Evolutionary conservation across 495 filamentous ascomycete species (phyloP).

Genomic region (Parachaetomium inaequale): DNA sequence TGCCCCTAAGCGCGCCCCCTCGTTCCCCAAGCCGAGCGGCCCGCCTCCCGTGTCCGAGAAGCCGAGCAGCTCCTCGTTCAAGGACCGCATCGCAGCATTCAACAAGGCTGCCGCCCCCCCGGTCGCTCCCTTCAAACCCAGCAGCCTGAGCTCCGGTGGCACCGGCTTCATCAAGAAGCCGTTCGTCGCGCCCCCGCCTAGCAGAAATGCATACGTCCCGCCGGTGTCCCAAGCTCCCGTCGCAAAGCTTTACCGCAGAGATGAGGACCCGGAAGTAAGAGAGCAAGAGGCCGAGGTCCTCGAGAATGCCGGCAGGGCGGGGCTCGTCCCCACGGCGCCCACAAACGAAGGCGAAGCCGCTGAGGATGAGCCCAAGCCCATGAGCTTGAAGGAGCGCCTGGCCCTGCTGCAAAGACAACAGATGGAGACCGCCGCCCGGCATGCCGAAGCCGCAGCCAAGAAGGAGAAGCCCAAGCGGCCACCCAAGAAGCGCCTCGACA

Average conservation of each 20-base stretch:
- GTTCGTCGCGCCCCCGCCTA: slow-evolving; percentile 95
- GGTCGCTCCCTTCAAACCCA: slow-evolving; percentile 80
- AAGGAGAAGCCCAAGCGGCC: slow-evolving; percentile 86
- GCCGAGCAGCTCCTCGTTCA: slow-evolving; percentile 72
- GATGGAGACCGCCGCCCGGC: slow-evolving; percentile 74
- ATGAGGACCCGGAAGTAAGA: slow-evolving; percentile 81
- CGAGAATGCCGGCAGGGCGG: slow-evolving; percentile 57
- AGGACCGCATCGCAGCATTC: slow-evolving; percentile 93
- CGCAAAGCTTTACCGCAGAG: slow-evolving; percentile 75
- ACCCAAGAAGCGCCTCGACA: slow-evolving; percentile 73
- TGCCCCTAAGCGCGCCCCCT: slow-evolving; percentile 48
- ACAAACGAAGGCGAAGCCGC: slow-evolving; percentile 43
- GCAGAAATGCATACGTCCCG: slow-evolving; percentile 86
- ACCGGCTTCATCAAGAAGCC: slow-evolving; percentile 89
- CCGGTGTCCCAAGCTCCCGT: slow-evolving; percentile 59
- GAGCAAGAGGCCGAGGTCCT: slow-evolving; percentile 58
- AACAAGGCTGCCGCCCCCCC: slow-evolving; percentile 86
- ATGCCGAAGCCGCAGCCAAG: slow-evolving; percentile 73
- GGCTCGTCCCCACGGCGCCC: slow-evolving; percentile 46
- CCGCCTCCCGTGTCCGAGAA: slow-evolving; percentile 76
- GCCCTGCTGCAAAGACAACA: slow-evolving; percentile 93
- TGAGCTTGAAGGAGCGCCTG: slow-evolving; percentile 90
- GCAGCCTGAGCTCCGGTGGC: slow-evolving; percentile 54
- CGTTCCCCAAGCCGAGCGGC: slow-evolving; percentile 39
- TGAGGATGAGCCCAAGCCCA: slow-evolving; percentile 81